Base-by-base conservation (phyloP, 208 protist species). In the Trypanosoma boissoni region DNA sequence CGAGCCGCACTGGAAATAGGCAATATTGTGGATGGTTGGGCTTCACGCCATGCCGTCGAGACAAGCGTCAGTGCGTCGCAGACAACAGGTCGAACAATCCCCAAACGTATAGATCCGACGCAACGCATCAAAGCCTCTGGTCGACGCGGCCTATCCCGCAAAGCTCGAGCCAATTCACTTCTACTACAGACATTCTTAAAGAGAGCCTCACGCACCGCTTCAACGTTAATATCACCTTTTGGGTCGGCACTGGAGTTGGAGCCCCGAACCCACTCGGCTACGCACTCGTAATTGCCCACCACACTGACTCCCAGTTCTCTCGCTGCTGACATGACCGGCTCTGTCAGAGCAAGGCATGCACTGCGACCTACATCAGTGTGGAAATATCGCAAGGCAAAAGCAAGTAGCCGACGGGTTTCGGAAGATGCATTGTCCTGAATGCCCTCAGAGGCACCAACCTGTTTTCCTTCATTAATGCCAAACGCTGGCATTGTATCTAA, bases 41-140 rank as follows among this genome's bases (percentile, higher is more conserved):
- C 43, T 18, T 64, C 49, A 10, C 58, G 55, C 31, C 26, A 42
- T 21, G 57, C 45, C 12, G 58, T 68, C 37, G 69, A 58, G 32
- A 62, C 64, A 46, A 89, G 74, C 1, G 70, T 65, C 7, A 68
- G 46, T 16, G 59, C 62, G 51, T 83, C 72, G 24, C 56, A 63
- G n/a, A 67, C 50, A 36, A 72, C 78, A 21, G 82, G 82, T n/a
- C 76, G 72, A 32, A 81, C 76, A 34, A 89, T 56, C 3, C 78
- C 82, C 36, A 65, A 26, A 26, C 60, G 56, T 39, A 58, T 58
- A 24, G 16, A 29, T 28, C 39, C 37, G 26, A 58, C 50, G 21
- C 24, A 49, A 10, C 32, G 46, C 24, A 79, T 12, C 66, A 72
- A 39, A 31, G 72, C 27, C 49, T 82, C 78, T 26, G 81, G 81